These are phyloP conservation scores for Eragrostis tef DNA, from an alignment of 202 grass and related monocot genomes.

Conservation along the genomic window DNA sequence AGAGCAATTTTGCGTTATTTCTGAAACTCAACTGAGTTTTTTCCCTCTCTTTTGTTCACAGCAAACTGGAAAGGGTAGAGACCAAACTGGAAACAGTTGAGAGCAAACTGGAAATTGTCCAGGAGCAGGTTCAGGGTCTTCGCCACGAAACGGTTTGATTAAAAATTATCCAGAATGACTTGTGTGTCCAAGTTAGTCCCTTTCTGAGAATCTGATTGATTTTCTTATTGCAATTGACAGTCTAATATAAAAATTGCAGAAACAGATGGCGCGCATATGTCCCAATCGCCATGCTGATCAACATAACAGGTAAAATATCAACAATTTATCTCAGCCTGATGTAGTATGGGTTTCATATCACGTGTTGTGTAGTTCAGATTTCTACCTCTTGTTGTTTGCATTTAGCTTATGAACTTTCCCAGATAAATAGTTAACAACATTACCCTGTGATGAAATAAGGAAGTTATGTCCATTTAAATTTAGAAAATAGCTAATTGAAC, in stretches of 20 bases:
- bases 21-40: neutral
- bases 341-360: neutral
- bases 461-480: neutral
- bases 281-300: neutral
- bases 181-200: neutral
- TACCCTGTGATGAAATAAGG: neutral
- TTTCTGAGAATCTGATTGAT: neutral
- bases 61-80: neutral
- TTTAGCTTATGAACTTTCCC: neutral
- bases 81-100: neutral
- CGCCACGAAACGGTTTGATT: slow-evolving; percentile 30
- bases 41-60: neutral
- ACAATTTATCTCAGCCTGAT: neutral
- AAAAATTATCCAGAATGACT: neutral
- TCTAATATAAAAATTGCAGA: neutral
- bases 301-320: neutral
- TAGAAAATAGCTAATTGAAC: neutral
- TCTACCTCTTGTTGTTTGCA: neutral
- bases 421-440: neutral
- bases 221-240: neutral
- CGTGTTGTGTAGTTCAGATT: no score
- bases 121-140: slow-evolving; percentile 6
- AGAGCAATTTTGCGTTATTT: neutral
- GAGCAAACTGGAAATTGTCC: slow-evolving; percentile 17
- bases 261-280: neutral